phyloP scores from a whole-genome alignment of 2,329 filamentous ascomycete species.

The Diaporthe helianthi region DNA sequence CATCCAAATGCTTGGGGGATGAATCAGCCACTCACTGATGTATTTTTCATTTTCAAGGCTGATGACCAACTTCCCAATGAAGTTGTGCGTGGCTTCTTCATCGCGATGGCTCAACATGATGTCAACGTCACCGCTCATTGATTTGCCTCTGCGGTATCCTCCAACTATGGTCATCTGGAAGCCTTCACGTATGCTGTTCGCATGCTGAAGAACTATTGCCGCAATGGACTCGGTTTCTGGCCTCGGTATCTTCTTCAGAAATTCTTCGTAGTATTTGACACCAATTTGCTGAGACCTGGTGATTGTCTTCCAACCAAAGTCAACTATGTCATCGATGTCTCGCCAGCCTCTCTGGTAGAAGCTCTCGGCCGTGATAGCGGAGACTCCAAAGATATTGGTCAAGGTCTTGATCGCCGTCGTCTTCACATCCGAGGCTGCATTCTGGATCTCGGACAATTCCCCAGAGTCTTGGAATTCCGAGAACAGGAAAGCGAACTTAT shows the following conservation, averaged over 20 bases:
- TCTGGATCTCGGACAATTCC: slow-evolving; percentile 66
- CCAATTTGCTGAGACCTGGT: slow-evolving; percentile 90
- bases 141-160: slow-evolving; percentile 81
- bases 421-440: slow-evolving; percentile 68
- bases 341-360: slow-evolving; percentile 84
- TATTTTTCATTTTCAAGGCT: slow-evolving; percentile 72
- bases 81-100: slow-evolving; percentile 68
- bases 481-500: slow-evolving; percentile 80
- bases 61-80: slow-evolving; percentile 75
- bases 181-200: slow-evolving; percentile 64
- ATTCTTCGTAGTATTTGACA: slow-evolving; percentile 91
- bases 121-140: slow-evolving; percentile 80
- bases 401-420: slow-evolving; percentile 73
- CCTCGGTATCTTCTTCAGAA: slow-evolving; percentile 74
- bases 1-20: too few relatives aligned
- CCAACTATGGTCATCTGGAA: slow-evolving; percentile 73
- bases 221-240: slow-evolving; percentile 76
- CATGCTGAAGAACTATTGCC: slow-evolving; percentile 68
- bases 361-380: slow-evolving; percentile 77
- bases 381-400: slow-evolving; percentile 92
- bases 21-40: slow-evolving; percentile 58
- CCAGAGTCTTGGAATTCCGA: slow-evolving; percentile 73
- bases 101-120: slow-evolving; percentile 83
- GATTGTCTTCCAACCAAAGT: slow-evolving; percentile 78
- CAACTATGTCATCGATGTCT: slow-evolving; percentile 84